Evolutionary conservation across 495 filamentous ascomycete species (phyloP), one percentile per base, ranked within the genome.

Genomic region (Penicillium coprophilum): DNA sequence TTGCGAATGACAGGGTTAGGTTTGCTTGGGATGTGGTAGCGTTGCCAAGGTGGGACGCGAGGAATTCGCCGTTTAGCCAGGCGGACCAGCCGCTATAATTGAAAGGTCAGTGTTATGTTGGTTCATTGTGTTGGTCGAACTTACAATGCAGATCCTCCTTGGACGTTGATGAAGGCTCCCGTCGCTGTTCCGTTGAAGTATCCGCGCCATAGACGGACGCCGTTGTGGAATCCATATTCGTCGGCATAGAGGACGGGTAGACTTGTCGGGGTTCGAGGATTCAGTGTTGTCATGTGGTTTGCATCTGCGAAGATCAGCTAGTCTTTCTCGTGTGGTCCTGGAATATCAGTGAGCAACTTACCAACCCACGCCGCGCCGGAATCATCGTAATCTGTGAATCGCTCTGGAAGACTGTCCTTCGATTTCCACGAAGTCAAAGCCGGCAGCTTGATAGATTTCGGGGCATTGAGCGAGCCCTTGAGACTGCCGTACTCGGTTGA

Each of bases 181-280:
- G 70, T 83, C 12, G 87, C 84, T 23, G 64, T 59, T 50, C 60
- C 63, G 59, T 65, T 68, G 72, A 92, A 92, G 66, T 85, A 81
- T 36, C 87, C 89, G 13, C 89, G 80, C 75, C 82, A 91, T 27
- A 91, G 66, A 4, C 88, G 75, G 30, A 79, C 76, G 31, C 88
- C 89, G 10, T 82, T 81, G 64, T 89, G 79, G 73, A 83, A 91
- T 21, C 87, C 85, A 58, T 92, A 90, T 70, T 92, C 87, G 48
- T 80, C 80, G 0, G 77, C 77, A 56, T 87, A 89, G n/a, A 75
- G 56, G 6, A 73, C 72, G 3, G 72, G 72, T 1, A 90, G 78
- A 6, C 78, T 84, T 4, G 73, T 80, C 1, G 85, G 84, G 0
- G 84, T 83, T 2, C 71, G 70, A 0, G 83, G 78, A 63, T 89